Evolutionary conservation across 495 filamentous ascomycete species (phyloP).

Genomic region (Glarea lozoyensis): DNA sequence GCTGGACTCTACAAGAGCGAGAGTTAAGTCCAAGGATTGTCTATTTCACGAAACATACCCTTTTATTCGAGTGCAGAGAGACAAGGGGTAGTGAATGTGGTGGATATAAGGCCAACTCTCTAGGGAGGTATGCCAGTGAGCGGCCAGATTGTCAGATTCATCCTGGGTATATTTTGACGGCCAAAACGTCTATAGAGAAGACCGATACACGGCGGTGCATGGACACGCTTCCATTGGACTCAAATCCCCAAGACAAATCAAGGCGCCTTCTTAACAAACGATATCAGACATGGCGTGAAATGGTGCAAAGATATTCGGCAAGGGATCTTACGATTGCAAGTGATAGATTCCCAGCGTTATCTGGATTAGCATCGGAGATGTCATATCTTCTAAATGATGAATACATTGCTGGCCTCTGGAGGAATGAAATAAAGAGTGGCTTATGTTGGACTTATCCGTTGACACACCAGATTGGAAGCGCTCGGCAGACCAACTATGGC

Average conservation of each 20-base stretch:
- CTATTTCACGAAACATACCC: conserved; percentile 10
- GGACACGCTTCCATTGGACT: neutral
- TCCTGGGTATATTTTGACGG: too few species aligned
- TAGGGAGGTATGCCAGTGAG: too few species aligned
- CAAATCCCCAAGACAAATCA: neutral
- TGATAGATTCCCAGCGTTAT: conserved; percentile 9
- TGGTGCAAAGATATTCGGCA: conserved; percentile 8
- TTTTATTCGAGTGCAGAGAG: conserved; percentile 17
- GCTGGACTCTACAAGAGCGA: conserved; percentile 18
- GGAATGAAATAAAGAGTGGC: conserved; percentile 2
- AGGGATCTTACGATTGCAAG: neutral
- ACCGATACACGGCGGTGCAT: neutral
- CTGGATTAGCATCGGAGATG: conserved; percentile 8
- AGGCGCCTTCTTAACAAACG: too few species aligned
- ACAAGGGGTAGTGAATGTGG: neutral
- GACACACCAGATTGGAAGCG: neutral
- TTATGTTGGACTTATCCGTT: conserved; percentile 2
- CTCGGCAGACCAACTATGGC: neutral
- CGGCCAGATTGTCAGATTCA: too few species aligned
- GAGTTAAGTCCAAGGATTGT: conserved; percentile 11
- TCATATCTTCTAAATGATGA: conserved; percentile 5
- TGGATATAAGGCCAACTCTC: neutral
- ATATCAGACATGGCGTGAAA: conserved; percentile 1
- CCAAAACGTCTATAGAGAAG: too few species aligned
- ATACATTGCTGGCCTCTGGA: conserved; percentile 11